A percentile compares a stretch with the other conserved stretches of the same genome.
phyloP scores from a whole-genome alignment of 129 eudicot genomes.

The Apium graveolens region DNA sequence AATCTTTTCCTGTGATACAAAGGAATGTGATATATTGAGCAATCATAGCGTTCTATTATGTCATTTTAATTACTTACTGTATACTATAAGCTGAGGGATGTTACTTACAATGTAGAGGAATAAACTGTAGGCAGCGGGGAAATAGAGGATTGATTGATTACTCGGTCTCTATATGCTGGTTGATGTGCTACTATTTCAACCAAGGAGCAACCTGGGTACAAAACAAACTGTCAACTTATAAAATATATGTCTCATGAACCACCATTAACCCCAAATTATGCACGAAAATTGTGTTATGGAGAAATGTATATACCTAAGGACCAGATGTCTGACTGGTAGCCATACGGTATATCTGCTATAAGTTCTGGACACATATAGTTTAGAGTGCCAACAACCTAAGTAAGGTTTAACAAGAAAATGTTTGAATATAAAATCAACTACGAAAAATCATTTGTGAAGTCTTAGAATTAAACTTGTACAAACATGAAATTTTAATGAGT shows the following conservation, averaged over 20 bases:
- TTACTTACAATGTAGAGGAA: conserved; percentile 77
- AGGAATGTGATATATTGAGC: background rate
- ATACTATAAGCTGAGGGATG: background rate
- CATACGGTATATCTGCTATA: conserved; percentile 89
- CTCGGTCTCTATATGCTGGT: conserved; percentile 88
- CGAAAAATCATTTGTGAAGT: background rate
- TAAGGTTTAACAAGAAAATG: conserved; percentile 11
- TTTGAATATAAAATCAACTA: background rate
- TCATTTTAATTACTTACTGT: background rate
- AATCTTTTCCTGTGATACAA: conserved; percentile 64
- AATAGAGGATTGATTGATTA: conserved; percentile 71
- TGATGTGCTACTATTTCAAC: conserved; percentile 98
- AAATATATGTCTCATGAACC: background rate
- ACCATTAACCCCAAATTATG: background rate
- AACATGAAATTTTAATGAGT: background rate
- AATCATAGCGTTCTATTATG: background rate
- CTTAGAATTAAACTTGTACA: background rate
- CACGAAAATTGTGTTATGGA: background rate
- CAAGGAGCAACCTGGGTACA: conserved; percentile 73
- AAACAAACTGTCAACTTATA: background rate
- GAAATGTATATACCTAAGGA: conserved; percentile 54
- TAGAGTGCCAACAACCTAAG: conserved; percentile 94
- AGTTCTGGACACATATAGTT: conserved; percentile 98
- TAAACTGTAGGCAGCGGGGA: conserved; percentile 89
- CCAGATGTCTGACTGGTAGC: conserved; percentile 97